phyloP scores from a whole-genome alignment of 176 grass and related monocot genomes.

The Puya raimondii region DNA sequence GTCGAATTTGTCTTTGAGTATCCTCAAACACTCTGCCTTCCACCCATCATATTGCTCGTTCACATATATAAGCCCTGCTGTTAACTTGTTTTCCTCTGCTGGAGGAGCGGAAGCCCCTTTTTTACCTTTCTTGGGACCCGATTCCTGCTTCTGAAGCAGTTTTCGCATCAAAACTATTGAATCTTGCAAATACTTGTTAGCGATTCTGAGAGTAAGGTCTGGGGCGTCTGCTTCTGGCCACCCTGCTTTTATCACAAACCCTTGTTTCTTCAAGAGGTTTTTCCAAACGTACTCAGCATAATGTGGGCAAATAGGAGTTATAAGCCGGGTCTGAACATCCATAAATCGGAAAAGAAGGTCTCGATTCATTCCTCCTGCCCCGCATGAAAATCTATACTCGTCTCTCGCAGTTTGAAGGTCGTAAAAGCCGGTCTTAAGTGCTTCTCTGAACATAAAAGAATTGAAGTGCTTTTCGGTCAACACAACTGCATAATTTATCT shows the following conservation, averaged over 20 bases:
- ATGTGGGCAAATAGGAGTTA: constrained; percentile 61
- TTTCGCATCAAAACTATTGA: constrained; percentile 61
- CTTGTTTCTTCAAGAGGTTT: constrained; percentile 45
- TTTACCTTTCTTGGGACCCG: constrained; percentile 64
- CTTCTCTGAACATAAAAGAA: constrained; percentile 71
- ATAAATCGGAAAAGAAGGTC: constrained; percentile 54
- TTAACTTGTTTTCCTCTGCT: constrained; percentile 39
- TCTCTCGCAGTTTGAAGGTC: constrained; percentile 70
- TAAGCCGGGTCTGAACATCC: constrained; percentile 58
- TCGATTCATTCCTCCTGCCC: constrained; percentile 51
- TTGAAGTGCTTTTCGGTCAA: constrained; percentile 64
- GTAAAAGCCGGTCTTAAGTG: constrained; percentile 74
- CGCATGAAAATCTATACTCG: constrained; percentile 66
- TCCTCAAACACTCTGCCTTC: constrained; percentile 62
- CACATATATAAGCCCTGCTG: constrained; percentile 49
- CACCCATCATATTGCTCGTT: constrained; percentile 75
- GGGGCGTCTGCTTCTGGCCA: constrained; percentile 42
- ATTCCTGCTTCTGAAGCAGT: constrained; percentile 62
- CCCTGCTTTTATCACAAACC: constrained; percentile 56
- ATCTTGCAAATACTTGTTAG: constrained; percentile 76
- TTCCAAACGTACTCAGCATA: constrained; percentile 71
- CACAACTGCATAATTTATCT: constrained; percentile 54
- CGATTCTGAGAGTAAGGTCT: constrained; percentile 46
- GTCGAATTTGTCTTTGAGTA: constrained; percentile 48
- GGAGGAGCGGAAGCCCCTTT: constrained; percentile 35